Base-by-base conservation (phyloP, 768 basidiomycete species). In the Lactarius trivialis region DNA sequence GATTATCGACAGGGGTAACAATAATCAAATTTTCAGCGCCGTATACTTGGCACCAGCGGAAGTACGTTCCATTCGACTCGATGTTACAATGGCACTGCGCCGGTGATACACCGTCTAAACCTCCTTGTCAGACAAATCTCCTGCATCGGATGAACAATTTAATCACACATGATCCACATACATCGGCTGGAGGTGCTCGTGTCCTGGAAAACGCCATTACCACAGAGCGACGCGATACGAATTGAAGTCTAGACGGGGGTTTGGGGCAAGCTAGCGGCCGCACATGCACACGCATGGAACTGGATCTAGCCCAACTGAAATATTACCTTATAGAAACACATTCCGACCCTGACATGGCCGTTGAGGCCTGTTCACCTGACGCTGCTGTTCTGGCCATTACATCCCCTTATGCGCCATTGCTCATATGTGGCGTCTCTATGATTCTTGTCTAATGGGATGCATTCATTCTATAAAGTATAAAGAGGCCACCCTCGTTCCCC, bases 401-500 rank as follows among this genome's bases (percentile, higher is more conserved):
- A 55, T 41, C 21, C 8, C 21, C 54, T 37, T 17, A 28, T 6
- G 12, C 8, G 24, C 28, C 30, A 21, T 56, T n/a, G n/a, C n/a
- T n/a, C n/a, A n/a, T n/a, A n/a, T n/a, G n/a, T 17, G 15, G 19
- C 21, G 34, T 37, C 24, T 21, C 33, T 28, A 21, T 28, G 19
- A 45, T 21, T n/a, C 21, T 28, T 21, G 33, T 54, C n/a, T 58
- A 58, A 53, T 63, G 61, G 52, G 52, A 58, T 63, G 52, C 51
- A 53, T 62, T 19, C 9, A 19, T 19, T 19, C n/a, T n/a, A n/a
- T n/a, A 7, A 17, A n/a, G 15, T 51, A 63, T 63, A 63, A 63
- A 63, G 37, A 26, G 21, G 7, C 24, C 24, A 7, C 30, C 19
- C 7, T 33, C 2, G 24, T 21, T 2, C 26, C 19, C 12, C 24